phyloP scores from a whole-genome alignment of 2,329 filamentous ascomycete genomes.

The Aspergillus sp. region DNA sequence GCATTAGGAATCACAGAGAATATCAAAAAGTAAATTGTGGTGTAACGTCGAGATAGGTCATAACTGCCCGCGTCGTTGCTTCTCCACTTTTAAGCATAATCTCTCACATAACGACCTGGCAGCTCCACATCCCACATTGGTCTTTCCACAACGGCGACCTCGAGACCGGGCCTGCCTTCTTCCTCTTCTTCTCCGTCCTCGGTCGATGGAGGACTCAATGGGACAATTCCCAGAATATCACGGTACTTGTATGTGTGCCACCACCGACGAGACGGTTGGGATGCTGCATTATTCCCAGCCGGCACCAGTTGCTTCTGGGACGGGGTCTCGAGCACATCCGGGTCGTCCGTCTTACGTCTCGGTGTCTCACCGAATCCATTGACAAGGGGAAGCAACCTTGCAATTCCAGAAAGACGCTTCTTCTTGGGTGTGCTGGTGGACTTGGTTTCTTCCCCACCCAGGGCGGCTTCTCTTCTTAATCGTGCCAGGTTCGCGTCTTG shows the following conservation, averaged over 20 bases:
- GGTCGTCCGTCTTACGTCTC: slow-evolving; percentile 2
- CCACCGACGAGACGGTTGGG: slow-evolving; percentile 29
- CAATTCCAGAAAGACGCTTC: not conserved
- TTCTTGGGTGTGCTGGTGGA: slow-evolving; percentile 15
- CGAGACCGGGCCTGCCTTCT: slow-evolving; percentile 34
- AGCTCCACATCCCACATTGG: slow-evolving; percentile 79
- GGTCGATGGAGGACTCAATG: slow-evolving; percentile 42
- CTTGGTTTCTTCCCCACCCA: slow-evolving; percentile 8
- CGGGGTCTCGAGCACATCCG: slow-evolving; percentile 1
- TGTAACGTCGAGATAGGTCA: too few species aligned
- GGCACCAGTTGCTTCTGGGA: slow-evolving; percentile 19
- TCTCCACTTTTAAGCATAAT: slow-evolving; percentile 39
- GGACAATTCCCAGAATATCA: slow-evolving; percentile 75
- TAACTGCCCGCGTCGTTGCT: not conserved
- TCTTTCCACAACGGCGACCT: slow-evolving; percentile 84
- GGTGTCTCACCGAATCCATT: slow-evolving; percentile 16
- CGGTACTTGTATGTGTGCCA: slow-evolving; percentile 94
- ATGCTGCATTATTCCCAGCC: slow-evolving; percentile 16
- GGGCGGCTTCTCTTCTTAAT: slow-evolving; percentile 20
- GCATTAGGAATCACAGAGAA: too few species aligned
- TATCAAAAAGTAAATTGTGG: too few species aligned
- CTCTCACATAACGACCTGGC: slow-evolving; percentile 64
- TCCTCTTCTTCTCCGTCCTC: slow-evolving; percentile 26
- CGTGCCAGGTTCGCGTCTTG: slow-evolving; percentile 28
- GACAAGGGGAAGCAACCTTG: slow-evolving; percentile 10